Base-by-base conservation (phyloP, 257 asterid genomes). In the Voacanga thouarsii region DNA sequence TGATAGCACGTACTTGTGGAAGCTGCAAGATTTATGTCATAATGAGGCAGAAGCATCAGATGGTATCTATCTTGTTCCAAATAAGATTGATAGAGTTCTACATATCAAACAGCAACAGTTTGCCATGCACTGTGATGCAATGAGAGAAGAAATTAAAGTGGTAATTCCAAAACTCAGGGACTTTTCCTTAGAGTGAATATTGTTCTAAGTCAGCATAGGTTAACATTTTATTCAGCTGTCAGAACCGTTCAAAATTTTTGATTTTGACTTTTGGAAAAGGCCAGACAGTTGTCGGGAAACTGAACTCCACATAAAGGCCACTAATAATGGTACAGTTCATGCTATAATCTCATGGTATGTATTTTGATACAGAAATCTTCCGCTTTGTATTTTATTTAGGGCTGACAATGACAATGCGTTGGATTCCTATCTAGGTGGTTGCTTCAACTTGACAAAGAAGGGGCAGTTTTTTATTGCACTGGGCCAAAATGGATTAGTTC, bases 211-310 rank as follows among this genome's bases (percentile, higher is more conserved):
- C 55, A 30, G 77, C 85, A 78, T 57, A 77, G 77, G 74, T 81
- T 71, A 81, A 78, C 74, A 74, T 78, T 65, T 79, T 74, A 66
- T 86, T 70, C 89, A 95, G 99, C 91, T 95, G 50, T 95, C 99
- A 79, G 98, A 89, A 77, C 98, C 99, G 71, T 93, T 93, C 89
- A 88, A 90, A 88, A 79, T 93, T 81, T 95, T 95, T 86, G 98
- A 91, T 59, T 93, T 95, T 85, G 99, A 95, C 83, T 95, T 95
- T 77, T 95, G 96, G 97, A 95, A 82, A 90, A 88, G 96, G 84
- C 99, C 97, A 61, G 96, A 91, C 39, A 89, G 97, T 80, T 85
- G 14, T 59, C 85, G 92, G 76, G 91, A 86, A 88, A 82, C 92
- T 28, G 86, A 90, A 81, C 79, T 93, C 79, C 85, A 77, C 67